Evolutionary conservation across 345 rosid species (phyloP).

Genomic region (Acer negundo): DNA sequence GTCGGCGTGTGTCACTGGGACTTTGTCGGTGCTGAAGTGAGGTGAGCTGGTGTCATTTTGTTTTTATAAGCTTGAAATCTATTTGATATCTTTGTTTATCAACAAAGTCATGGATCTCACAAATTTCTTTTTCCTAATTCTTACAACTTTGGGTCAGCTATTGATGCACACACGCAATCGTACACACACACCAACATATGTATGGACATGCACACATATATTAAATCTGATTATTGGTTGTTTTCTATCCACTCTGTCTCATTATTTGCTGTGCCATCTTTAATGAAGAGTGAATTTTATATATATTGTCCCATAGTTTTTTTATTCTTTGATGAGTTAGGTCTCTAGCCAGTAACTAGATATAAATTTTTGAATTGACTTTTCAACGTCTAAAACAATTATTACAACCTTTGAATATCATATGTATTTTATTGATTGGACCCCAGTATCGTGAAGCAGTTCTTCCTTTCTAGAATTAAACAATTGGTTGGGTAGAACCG

Average conservation of each 20-base stretch:
- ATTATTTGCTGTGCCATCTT: neutral
- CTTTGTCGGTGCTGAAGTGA: constrained; percentile 48
- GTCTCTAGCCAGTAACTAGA: too few relatives aligned
- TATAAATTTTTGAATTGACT: too few relatives aligned
- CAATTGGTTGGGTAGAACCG: too few relatives aligned
- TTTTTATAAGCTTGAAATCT: neutral
- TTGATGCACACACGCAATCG: neutral
- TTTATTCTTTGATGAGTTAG: too few relatives aligned
- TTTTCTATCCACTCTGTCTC: neutral
- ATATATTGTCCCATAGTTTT: too few relatives aligned
- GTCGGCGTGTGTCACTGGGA: constrained; percentile 79
- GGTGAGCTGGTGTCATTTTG: constrained; percentile 43
- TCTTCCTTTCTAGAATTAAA: too few relatives aligned
- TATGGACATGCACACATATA: neutral
- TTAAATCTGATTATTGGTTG: neutral
- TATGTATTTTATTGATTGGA: too few relatives aligned
- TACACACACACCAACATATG: neutral
- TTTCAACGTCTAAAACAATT: too few relatives aligned
- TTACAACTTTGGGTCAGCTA: neutral
- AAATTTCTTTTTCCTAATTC: neutral
- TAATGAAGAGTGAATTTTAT: too few relatives aligned
- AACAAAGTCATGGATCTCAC: neutral
- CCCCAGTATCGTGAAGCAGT: too few relatives aligned
- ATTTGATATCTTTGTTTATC: neutral
- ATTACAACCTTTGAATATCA: too few relatives aligned